phyloP scores from a whole-genome alignment of 176 grass and related monocot species.

The Rhipidocladum racemiflorum region DNA sequence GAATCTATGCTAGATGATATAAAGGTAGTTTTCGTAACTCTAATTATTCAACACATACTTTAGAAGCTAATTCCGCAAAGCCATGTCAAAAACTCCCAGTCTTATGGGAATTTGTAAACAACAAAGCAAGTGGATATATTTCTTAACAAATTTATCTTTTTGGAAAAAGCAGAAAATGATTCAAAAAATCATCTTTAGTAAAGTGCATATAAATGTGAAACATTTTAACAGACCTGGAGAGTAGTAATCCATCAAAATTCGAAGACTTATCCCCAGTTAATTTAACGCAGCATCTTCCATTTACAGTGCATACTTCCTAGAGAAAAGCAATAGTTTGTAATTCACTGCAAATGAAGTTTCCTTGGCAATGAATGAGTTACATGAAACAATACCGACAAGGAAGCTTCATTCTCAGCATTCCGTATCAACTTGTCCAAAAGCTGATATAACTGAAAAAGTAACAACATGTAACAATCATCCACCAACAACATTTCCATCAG shows the following conservation, averaged over 20 bases:
- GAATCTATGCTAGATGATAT: background rate
- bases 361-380: constrained; percentile 15
- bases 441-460: constrained; percentile 61
- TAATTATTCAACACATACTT: background rate
- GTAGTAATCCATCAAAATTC: constrained; percentile 53
- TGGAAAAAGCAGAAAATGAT: constrained; percentile 16
- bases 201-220: constrained; percentile 3
- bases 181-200: background rate
- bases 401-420: constrained; percentile 48
- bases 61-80: constrained; percentile 7
- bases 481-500: constrained; percentile 12
- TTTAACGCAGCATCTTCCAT: constrained; percentile 71
- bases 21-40: background rate
- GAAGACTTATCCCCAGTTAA: constrained; percentile 32
- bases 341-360: constrained; percentile 20
- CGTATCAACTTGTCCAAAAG: constrained; percentile 66
- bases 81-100: constrained; percentile 6
- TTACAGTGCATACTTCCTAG: constrained; percentile 71
- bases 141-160: constrained; percentile 9
- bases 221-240: constrained; percentile 54
- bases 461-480: constrained; percentile 12
- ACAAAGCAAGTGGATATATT: constrained; percentile 28
- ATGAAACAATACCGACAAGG: constrained; percentile 63
- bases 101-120: constrained; percentile 14
- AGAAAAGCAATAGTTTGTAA: constrained; percentile 34